Evolutionary conservation across 768 basidiomycete species (phyloP).

Genomic region (Amyloporia xantha): DNA sequence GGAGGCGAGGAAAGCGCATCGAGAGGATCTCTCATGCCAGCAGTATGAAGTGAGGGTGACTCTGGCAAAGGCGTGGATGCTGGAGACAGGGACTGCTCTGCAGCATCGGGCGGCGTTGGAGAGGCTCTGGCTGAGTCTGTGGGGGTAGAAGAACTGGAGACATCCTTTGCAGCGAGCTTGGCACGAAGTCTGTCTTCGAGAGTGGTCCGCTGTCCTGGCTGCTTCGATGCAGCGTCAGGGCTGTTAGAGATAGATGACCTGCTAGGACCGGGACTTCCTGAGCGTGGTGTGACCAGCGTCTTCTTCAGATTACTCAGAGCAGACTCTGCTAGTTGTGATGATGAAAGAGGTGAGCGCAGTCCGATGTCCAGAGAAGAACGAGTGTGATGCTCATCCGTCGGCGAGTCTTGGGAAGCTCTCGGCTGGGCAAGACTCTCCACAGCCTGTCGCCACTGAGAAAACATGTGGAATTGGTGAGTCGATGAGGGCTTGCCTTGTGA

Average conservation of each 20-base stretch:
- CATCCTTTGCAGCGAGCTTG: slow-evolving; percentile 52
- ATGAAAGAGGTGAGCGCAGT: slow-evolving; percentile 30
- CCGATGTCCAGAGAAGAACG: slow-evolving; percentile 19
- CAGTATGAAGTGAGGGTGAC: background rate
- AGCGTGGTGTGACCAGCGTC: slow-evolving; percentile 49
- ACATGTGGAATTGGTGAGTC: slow-evolving; percentile 39
- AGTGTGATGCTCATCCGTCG: slow-evolving; percentile 18
- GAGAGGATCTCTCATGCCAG: background rate
- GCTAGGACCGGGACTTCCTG: slow-evolving; percentile 32
- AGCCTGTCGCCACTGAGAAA: slow-evolving; percentile 65
- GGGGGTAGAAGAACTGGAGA: slow-evolving; percentile 38
- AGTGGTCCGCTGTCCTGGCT: slow-evolving; percentile 37
- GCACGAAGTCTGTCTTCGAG: slow-evolving; percentile 77
- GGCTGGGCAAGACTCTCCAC: slow-evolving; percentile 61
- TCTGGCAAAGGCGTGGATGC: slow-evolving; percentile 5
- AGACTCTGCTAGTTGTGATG: slow-evolving; percentile 57
- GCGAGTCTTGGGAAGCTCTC: slow-evolving; percentile 26
- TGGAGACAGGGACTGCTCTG: slow-evolving; percentile 1
- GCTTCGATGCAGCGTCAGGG: slow-evolving; percentile 22
- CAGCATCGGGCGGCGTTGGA: slow-evolving; percentile 25
- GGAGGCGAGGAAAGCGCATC: background rate
- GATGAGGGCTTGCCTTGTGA: too few species aligned
- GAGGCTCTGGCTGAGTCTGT: slow-evolving; percentile 35
- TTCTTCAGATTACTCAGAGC: slow-evolving; percentile 57
- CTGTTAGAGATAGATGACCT: slow-evolving; percentile 22